A percentile compares a stretch with the other conserved stretches of the same genome.
phyloP scores from a whole-genome alignment of 139 green algal species.

The Tetraselmis striata region DNA sequence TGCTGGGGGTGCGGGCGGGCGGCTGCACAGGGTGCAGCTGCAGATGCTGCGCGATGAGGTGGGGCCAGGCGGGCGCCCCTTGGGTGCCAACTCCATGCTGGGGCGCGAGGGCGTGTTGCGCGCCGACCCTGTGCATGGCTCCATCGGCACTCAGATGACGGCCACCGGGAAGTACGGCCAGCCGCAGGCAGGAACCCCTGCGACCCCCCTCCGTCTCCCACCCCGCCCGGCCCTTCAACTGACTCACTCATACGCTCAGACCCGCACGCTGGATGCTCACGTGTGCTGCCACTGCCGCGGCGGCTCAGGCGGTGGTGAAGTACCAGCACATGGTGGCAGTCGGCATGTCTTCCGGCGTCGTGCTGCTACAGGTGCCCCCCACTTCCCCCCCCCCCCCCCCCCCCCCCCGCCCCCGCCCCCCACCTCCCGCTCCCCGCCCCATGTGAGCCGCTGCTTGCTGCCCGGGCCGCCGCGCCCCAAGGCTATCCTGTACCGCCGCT shows the following conservation, averaged over 20 bases:
- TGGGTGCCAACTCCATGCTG: not conserved
- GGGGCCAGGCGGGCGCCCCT: too few relatives aligned
- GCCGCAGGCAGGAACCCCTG: not conserved
- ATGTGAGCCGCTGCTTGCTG: not conserved
- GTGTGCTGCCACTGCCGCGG: not conserved
- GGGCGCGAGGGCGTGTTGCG: not conserved
- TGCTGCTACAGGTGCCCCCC: not conserved
- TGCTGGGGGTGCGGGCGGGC: not conserved
- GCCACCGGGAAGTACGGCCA: not conserved
- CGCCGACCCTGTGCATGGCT: not conserved
- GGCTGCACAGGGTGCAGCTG: not conserved
- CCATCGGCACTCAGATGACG: not conserved
- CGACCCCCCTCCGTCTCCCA: not conserved
- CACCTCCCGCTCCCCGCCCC: too few relatives aligned
- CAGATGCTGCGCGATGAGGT: not conserved
- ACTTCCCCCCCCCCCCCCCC: too few relatives aligned
- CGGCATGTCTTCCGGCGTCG: not conserved
- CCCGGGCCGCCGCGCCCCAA: too few relatives aligned
- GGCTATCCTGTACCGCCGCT: too few relatives aligned
- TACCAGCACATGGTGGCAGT: not conserved
- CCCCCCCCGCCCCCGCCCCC: too few relatives aligned
- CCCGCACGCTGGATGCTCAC: not conserved
- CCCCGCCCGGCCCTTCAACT: not conserved
- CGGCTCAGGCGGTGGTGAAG: not conserved
- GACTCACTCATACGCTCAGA: not conserved